Evolutionary conservation across 495 filamentous ascomycete species (phyloP), one percentile per base, ranked within the genome.

Genomic region (Choiromyces venosus): DNA sequence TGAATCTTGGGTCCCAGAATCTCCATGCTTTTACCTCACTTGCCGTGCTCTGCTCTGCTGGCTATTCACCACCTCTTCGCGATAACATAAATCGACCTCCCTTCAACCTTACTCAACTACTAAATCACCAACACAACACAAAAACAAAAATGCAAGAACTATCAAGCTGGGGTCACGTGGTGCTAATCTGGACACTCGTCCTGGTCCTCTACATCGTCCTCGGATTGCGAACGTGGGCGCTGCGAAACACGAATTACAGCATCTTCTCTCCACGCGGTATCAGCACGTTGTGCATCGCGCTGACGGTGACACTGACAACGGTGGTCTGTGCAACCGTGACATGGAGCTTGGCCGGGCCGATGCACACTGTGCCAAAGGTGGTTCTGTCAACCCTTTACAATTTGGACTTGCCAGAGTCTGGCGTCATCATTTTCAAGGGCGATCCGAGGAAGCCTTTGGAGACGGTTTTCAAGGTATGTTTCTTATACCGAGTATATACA

Each of bases 401-500:
- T 14, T 1, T 29, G 12, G 25, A 61, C 25, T 33, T 33, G 25
- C 25, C 52, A 33, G 25, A 16, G 0, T 61, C 52, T 33, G 52
- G 52, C 10, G 12, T 5, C 12, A 1, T 61, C 4, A 0, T 12
- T 12, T 61, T 61, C 7, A 0, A 33, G 10, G 52, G 52, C 12
- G 52, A 61, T 61, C 52, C 52, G 29, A 25, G 52, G 12, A 12
- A 0, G 10, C 25, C 52, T 33, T 1, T 61, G 25, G 52, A 61
- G 52, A 29, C 25, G 25, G 52, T 61, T 61, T 61, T 61, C 52
- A 61, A 61, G 52, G 52, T 61, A 61, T 61, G 52, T 33, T 61
- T 29, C 25, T n/a, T n/a, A n/a, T n/a, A n/a, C n/a, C n/a, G n/a
- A n/a, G n/a, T n/a, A n/a, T n/a, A n/a, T n/a, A 18, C 4, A 5